Conservation (phyloP, 2,329 filamentous ascomycete genomes). For the Fusarium duplospermum region DNA sequence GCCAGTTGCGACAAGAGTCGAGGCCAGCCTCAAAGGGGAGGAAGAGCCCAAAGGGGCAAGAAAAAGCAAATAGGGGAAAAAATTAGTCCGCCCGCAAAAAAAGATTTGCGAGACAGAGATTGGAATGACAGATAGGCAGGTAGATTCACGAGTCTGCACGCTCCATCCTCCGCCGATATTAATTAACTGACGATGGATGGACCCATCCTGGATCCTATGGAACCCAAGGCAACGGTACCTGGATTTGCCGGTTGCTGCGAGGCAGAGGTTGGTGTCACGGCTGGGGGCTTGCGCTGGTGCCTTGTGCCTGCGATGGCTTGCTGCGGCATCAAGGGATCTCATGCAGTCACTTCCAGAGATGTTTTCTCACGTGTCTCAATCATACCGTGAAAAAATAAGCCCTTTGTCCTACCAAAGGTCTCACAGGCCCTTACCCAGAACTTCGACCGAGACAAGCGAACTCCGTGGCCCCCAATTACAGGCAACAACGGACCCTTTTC, state of each 20-base stretch:
- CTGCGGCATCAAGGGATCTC: slow-evolving; percentile 28
- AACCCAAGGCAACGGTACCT: slow-evolving; percentile 35
- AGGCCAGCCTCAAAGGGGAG: slow-evolving; percentile 11
- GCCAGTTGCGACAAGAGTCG: slow-evolving; percentile 29
- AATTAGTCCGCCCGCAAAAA: background rate
- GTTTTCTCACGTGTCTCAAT: slow-evolving; percentile 11
- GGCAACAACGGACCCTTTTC: slow-evolving; percentile 28
- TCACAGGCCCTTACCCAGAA: background rate
- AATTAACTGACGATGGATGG: background rate
- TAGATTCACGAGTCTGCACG: slow-evolving; percentile 23
- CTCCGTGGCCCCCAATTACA: slow-evolving; percentile 31
- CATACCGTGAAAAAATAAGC: slow-evolving; percentile 29
- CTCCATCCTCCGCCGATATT: background rate
- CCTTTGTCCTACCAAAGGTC: slow-evolving; percentile 3
- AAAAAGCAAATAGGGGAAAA: slow-evolving; percentile 13
- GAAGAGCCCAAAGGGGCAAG: slow-evolving; percentile 13
- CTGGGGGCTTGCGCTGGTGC: slow-evolving; percentile 17
- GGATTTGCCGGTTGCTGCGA: slow-evolving; percentile 15
- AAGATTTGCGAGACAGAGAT: slow-evolving; percentile 19
- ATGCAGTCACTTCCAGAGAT: slow-evolving; percentile 30
- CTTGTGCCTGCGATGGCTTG: slow-evolving; percentile 23
- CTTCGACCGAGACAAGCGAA: slow-evolving; percentile 14
- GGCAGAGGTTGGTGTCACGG: slow-evolving; percentile 6
- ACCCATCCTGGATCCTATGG: background rate
- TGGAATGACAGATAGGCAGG: slow-evolving; percentile 20